Evolutionary conservation across 2,329 filamentous ascomycete genomes (phyloP).

Genomic region (Ascocoryne sarcoides): DNA sequence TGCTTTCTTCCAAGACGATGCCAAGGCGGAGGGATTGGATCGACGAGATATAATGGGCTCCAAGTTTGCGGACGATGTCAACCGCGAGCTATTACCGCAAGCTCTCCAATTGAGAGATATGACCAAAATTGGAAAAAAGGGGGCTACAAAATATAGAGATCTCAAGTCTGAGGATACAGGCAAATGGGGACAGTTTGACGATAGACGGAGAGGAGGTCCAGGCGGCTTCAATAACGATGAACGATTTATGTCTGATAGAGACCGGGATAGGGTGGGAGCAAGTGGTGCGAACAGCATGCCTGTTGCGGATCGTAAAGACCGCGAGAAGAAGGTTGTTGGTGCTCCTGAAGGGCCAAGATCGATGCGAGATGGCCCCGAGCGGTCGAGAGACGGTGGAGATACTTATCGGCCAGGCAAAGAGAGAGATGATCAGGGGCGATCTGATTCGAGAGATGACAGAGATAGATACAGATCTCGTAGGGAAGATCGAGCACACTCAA

Average conservation of each 20-base stretch:
- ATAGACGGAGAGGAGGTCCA: slow-evolving; percentile 33
- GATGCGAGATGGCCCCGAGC: slow-evolving; percentile 23
- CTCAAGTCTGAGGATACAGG: slow-evolving; percentile 87
- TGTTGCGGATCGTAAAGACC: slow-evolving; percentile 54
- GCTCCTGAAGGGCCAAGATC: slow-evolving; percentile 26
- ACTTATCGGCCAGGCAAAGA: slow-evolving; percentile 20
- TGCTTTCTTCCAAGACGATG: slow-evolving; percentile 85
- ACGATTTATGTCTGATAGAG: slow-evolving; percentile 57
- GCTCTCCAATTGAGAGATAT: slow-evolving; percentile 90
- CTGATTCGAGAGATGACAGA: slow-evolving; percentile 28
- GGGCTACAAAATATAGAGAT: slow-evolving; percentile 82
- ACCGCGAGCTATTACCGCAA: slow-evolving; percentile 77
- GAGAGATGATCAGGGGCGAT: slow-evolving; percentile 18
- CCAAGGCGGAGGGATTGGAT: slow-evolving; percentile 64
- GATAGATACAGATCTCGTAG: slow-evolving; percentile 21
- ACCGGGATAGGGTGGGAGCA: slow-evolving; percentile 37
- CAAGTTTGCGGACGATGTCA: slow-evolving; percentile 74
- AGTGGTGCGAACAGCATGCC: slow-evolving; percentile 65
- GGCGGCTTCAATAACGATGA: slow-evolving; percentile 47
- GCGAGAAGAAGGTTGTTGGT: slow-evolving; percentile 20
- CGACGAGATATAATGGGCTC: slow-evolving; percentile 80
- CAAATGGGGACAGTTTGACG: slow-evolving; percentile 62
- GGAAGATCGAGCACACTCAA: slow-evolving; percentile 22
- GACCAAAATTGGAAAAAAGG: slow-evolving; percentile 89
- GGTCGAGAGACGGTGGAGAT: slow-evolving; percentile 28